A percentile compares a stretch with the other conserved stretches of the same genome.
Evolutionary conservation across 1,284 basidiomycete species (phyloP).

Genomic region (Mycena citricolor): DNA sequence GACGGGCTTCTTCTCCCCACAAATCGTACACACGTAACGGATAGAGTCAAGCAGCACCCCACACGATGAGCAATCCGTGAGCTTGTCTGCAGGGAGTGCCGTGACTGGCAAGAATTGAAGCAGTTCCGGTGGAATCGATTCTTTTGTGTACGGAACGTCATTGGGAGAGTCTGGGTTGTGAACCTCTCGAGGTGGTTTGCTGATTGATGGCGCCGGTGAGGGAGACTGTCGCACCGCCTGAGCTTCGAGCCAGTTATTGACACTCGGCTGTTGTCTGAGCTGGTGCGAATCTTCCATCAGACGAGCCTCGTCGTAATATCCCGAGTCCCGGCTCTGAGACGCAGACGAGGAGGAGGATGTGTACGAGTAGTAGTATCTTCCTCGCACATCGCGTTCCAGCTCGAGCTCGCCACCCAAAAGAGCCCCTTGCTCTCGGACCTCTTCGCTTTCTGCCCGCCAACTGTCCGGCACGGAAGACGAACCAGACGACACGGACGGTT

Average conservation of each 20-base stretch:
- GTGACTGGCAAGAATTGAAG: slow-evolving; percentile 48
- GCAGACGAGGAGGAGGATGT: slow-evolving; percentile 50
- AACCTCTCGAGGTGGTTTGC: slow-evolving; percentile 26
- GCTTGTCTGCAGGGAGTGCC: slow-evolving; percentile 59
- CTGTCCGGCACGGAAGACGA: slow-evolving; percentile 10
- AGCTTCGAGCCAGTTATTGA: slow-evolving; percentile 56
- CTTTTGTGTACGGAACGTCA: slow-evolving; percentile 29
- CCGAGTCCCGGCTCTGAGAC: slow-evolving; percentile 52
- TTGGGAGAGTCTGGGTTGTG: slow-evolving; percentile 29
- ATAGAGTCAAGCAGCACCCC: slow-evolving; percentile 71
- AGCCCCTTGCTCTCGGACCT: slow-evolving; percentile 32
- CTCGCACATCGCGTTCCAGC: slow-evolving; percentile 62
- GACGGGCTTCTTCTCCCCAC: slow-evolving; percentile 69
- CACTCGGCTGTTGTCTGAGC: too few relatives aligned
- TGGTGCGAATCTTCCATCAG: slow-evolving; percentile 47
- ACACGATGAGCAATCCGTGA: slow-evolving; percentile 82
- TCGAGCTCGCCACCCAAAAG: slow-evolving; percentile 64
- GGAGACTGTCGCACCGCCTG: slow-evolving; percentile 38
- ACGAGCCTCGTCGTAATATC: slow-evolving; percentile 46
- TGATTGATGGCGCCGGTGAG: slow-evolving; percentile 20
- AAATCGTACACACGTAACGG: slow-evolving; percentile 84
- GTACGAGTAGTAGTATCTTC: slow-evolving; percentile 76
- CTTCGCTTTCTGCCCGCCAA: slow-evolving; percentile 38
- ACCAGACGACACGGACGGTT: slow-evolving; percentile 49
- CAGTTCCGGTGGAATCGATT: slow-evolving; percentile 49